Evolutionary conservation across 257 asterid species (phyloP).

Genomic region (Solanum lycopersicoides): DNA sequence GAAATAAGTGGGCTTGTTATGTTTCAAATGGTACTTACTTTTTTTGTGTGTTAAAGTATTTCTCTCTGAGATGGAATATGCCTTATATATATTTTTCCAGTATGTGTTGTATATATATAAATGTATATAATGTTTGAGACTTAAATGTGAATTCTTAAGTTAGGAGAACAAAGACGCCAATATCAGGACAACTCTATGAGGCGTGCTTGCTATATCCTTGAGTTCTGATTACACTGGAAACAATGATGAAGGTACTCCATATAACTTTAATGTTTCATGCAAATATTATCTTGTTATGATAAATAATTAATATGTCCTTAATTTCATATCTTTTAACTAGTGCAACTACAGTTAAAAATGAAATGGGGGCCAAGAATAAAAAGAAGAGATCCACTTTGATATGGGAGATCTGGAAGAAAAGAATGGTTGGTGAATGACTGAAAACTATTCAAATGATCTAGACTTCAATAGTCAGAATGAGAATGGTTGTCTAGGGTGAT

Average conservation of each 20-base stretch:
- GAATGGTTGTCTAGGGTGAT: slow-evolving; percentile 85
- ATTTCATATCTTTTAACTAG: too few species aligned
- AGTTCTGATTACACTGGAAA: not conserved
- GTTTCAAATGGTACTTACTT: too few species aligned
- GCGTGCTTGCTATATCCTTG: not conserved
- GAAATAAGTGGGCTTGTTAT: too few species aligned
- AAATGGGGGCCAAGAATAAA: slow-evolving; percentile 10
- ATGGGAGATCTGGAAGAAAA: slow-evolving; percentile 74
- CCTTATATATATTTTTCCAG: too few species aligned
- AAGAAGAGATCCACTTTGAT: slow-evolving; percentile 33
- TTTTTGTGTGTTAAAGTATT: too few species aligned
- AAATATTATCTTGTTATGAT: not conserved
- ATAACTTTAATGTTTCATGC: not conserved
- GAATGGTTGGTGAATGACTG: slow-evolving; percentile 48
- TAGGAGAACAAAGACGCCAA: not conserved
- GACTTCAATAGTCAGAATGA: slow-evolving; percentile 3
- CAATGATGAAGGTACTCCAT: slow-evolving; percentile 1
- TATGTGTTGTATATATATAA: too few species aligned
- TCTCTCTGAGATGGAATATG: too few species aligned
- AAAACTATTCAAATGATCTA: slow-evolving; percentile 35
- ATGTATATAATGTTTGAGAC: too few species aligned
- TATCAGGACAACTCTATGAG: not conserved
- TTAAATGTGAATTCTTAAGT: not conserved
- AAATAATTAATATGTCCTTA: too few species aligned
- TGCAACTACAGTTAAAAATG: too few species aligned